A percentile compares a stretch with the other conserved stretches of the same genome.
Conservation (phyloP, 441 rosid genomes). For the Pelargonium exstipulatum region DNA sequence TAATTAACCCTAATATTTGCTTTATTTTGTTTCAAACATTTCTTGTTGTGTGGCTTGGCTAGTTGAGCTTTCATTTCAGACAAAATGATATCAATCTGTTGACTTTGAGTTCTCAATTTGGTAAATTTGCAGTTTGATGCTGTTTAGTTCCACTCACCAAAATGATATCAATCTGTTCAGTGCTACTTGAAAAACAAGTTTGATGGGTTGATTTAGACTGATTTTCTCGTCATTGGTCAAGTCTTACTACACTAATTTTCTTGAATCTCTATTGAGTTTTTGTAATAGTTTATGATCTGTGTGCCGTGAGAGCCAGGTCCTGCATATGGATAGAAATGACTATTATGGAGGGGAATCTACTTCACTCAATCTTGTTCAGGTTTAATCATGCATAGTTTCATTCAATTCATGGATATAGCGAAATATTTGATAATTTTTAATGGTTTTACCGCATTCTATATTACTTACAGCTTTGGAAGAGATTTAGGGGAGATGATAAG, state of each 20-base stretch:
- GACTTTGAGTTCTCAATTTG: background rate
- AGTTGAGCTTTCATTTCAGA: no score
- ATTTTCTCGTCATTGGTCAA: no score
- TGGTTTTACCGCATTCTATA: background rate
- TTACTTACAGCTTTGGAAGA: slow-evolving; percentile 51
- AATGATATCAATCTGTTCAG: background rate
- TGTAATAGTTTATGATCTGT: background rate
- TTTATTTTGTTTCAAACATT: background rate
- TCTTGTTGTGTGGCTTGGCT: background rate
- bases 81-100: no score
- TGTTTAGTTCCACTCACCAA: background rate
- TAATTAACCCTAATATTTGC: no score
- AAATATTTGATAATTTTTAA: background rate
- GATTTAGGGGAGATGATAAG: slow-evolving; percentile 47
- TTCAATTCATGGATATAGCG: background rate
- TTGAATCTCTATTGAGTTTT: background rate
- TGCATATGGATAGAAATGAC: slow-evolving; percentile 93
- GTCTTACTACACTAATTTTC: background rate
- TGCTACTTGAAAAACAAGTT: background rate
- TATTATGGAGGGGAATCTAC: slow-evolving; percentile 90
- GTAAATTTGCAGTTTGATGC: background rate
- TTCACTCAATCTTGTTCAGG: slow-evolving; percentile 53
- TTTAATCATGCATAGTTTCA: background rate
- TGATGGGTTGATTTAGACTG: background rate
- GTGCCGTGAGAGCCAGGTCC: slow-evolving; percentile 40